Evolutionary conservation across 169 alveolate genomes (phyloP).

Genomic region (Cardiosporidium cionae): DNA sequence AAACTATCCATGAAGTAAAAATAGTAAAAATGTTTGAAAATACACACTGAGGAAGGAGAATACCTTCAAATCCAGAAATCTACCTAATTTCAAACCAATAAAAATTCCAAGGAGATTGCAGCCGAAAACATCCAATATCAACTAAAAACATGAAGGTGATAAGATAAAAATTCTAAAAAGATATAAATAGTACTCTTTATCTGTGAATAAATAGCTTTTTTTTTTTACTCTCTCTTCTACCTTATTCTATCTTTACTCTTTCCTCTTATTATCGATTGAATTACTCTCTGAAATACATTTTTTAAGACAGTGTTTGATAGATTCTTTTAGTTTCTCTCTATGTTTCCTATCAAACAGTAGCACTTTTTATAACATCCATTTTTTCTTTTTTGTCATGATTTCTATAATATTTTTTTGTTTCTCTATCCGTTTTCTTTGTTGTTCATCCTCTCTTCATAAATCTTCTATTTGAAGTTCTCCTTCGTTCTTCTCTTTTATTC

Average conservation of each 20-base stretch:
- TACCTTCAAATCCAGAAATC: conserved; percentile 35
- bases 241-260: background rate
- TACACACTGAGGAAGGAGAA: too few relatives aligned
- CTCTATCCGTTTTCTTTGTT: background rate
- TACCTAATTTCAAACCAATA: conserved; percentile 22
- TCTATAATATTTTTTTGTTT: background rate
- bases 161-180: background rate
- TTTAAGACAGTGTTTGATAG: background rate
- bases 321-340: background rate
- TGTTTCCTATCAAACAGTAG: too few relatives aligned
- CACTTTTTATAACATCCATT: too few relatives aligned
- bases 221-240: background rate
- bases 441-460: background rate
- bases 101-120: conserved; percentile 67
- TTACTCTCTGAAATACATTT: too few relatives aligned
- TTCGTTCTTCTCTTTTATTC: background rate
- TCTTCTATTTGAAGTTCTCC: conserved; percentile 1
- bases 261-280: background rate
- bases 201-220: too few relatives aligned
- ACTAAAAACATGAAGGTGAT: background rate
- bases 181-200: too few relatives aligned
- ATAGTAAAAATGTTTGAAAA: too few relatives aligned
- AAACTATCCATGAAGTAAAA: too few relatives aligned
- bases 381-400: background rate
- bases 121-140: conserved; percentile 61